These are phyloP conservation scores for Diutina ranongensis DNA, from an alignment of 1,139 yeast genomes.

Conservation along the genomic window DNA sequence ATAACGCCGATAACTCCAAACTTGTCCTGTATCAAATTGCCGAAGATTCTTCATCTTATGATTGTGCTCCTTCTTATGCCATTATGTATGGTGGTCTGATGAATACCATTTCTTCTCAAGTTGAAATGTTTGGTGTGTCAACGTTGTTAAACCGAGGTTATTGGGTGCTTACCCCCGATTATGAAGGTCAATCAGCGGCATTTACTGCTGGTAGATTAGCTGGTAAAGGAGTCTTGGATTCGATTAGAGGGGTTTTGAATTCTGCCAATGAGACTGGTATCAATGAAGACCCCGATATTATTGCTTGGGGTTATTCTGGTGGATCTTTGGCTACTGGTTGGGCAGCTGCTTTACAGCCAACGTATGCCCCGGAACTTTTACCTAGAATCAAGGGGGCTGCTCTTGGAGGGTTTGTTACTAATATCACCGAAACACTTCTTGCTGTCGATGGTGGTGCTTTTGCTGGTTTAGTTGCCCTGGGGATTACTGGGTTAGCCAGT, in stretches of 20 bases:
- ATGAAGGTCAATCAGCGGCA: conserved; percentile 11
- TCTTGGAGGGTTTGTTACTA: conserved; percentile 22
- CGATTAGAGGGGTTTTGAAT: conserved; percentile 10
- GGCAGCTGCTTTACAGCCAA: conserved; percentile 6
- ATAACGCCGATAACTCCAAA: conserved; percentile 9
- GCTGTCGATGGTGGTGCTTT: conserved; percentile 15
- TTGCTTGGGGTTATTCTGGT: conserved; percentile 14
- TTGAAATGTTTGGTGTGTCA: conserved; percentile 8
- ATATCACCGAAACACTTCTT: conserved; percentile 15
- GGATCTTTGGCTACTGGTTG: conserved; percentile 8
- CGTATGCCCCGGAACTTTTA: conserved; percentile 2
- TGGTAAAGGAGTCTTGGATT: conserved; percentile 10
- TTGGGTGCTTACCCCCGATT: conserved; percentile 10
- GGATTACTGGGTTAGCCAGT: conserved; percentile 17
- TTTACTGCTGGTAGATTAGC: conserved; percentile 10
- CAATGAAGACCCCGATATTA: conserved; percentile 10
- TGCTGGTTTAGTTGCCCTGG: conserved; percentile 19
- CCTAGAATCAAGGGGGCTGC: neutral
- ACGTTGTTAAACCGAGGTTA: conserved; percentile 9
- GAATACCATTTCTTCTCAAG: conserved; percentile 8
- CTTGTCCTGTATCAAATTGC: conserved; percentile 9
- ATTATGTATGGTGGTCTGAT: conserved; percentile 8
- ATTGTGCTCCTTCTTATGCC: conserved; percentile 11
- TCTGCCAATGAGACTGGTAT: conserved; percentile 10
- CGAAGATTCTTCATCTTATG: conserved; percentile 9